These are phyloP conservation scores for Cladosporium sphaerospermum DNA, from an alignment of 2,329 filamentous ascomycete genomes.

Conservation along the genomic window DNA sequence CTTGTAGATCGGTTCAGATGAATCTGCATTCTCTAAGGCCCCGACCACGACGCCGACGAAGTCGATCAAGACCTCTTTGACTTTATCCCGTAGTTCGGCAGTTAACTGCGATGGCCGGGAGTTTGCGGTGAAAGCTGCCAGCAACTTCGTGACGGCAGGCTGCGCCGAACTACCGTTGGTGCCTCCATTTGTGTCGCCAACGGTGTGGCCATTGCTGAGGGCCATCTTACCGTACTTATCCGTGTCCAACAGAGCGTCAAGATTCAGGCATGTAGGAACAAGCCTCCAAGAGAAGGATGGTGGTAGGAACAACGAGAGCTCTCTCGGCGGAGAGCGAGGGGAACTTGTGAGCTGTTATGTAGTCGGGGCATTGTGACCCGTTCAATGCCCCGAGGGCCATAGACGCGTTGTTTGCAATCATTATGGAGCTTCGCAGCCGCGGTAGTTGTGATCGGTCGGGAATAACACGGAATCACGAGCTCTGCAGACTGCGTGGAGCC, in stretches of 20 bases:
- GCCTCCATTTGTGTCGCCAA: not conserved
- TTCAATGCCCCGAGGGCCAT: too few species aligned
- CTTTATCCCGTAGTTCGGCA: constrained; percentile 18
- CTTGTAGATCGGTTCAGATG: constrained; percentile 22
- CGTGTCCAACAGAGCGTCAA: too few species aligned
- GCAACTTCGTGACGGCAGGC: constrained; percentile 19
- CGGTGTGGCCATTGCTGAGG: not conserved
- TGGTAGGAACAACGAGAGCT: too few species aligned
- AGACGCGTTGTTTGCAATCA: too few species aligned
- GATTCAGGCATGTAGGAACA: too few species aligned
- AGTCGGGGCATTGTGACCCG: too few species aligned
- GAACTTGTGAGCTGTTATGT: too few species aligned
- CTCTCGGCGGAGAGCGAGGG: too few species aligned
- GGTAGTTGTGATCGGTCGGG: not conserved
- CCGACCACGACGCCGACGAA: constrained; percentile 26
- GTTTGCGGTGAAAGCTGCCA: constrained; percentile 23
- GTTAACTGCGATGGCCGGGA: constrained; percentile 18
- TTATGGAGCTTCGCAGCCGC: not conserved
- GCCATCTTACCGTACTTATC: not conserved
- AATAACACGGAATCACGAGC: not conserved
- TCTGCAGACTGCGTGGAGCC: too few species aligned
- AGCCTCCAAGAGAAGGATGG: too few species aligned
- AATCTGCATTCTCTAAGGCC: constrained; percentile 22
- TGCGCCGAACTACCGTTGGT: constrained; percentile 8
- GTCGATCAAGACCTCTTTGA: constrained; percentile 29